These are phyloP conservation scores for Lyophyllum atratum DNA, from an alignment of 768 basidiomycete genomes.

Conservation along the genomic window DNA sequence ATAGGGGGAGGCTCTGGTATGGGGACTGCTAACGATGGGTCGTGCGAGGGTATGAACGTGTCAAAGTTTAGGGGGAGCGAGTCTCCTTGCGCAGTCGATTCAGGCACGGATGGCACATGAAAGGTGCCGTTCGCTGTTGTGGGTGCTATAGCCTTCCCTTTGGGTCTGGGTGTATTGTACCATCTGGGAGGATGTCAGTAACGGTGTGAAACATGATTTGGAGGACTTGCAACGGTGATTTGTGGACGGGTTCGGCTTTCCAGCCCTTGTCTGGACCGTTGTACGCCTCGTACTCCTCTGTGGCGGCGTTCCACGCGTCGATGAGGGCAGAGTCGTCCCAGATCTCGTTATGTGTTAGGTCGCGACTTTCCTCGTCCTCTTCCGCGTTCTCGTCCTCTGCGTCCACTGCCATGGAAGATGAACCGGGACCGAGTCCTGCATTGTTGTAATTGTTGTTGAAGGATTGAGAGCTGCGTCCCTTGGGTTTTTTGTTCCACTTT, in stretches of 20 bases:
- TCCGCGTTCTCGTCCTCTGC: constrained; percentile 27
- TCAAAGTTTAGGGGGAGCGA: constrained; percentile 69
- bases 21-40: constrained; percentile 52
- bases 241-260: constrained; percentile 71
- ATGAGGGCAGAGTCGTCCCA: constrained; percentile 88
- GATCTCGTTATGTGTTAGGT: constrained; percentile 71
- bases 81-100: constrained; percentile 39
- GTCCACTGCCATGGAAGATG: constrained; percentile 10
- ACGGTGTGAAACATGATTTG: neutral
- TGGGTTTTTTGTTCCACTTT: constrained; percentile 42
- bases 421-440: constrained; percentile 18
- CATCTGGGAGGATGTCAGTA: constrained; percentile 49
- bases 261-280: constrained; percentile 72
- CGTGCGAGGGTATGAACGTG: constrained; percentile 70
- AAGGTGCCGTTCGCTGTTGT: neutral
- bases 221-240: constrained; percentile 66
- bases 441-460: constrained; percentile 10
- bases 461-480: constrained; percentile 40
- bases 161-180: constrained; percentile 63
- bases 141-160: neutral
- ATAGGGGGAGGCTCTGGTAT: constrained; percentile 20
- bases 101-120: constrained; percentile 1
- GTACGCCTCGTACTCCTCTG: constrained; percentile 75
- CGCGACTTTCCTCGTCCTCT: constrained; percentile 49
- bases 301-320: constrained; percentile 83